These are phyloP conservation scores for Penicillium sumatraense DNA, from an alignment of 2,329 filamentous ascomycete species.

Conservation along the genomic window DNA sequence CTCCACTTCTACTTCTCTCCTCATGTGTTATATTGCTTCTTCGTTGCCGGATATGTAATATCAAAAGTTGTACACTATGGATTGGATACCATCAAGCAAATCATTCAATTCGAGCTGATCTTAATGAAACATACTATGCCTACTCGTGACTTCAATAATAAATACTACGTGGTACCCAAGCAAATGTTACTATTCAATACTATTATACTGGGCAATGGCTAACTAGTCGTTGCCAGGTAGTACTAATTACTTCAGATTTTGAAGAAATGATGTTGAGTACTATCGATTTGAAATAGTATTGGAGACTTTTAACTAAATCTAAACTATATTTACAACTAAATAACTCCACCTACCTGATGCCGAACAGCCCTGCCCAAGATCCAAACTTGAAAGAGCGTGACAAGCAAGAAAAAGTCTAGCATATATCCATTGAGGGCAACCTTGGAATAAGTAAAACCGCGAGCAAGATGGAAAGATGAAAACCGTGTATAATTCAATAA, in stretches of 20 bases:
- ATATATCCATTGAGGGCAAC: conserved; percentile 13
- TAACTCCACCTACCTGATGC: background rate
- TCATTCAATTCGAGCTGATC: background rate
- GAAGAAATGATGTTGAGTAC: too few species aligned
- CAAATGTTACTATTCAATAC: too few species aligned
- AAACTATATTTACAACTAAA: background rate
- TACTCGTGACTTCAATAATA: too few species aligned
- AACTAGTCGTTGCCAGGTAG: too few species aligned
- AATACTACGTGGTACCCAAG: too few species aligned
- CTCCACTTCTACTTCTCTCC: conserved; percentile 9
- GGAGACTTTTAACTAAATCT: background rate
- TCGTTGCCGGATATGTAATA: conserved; percentile 5
- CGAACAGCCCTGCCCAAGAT: background rate
- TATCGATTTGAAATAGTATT: too few species aligned
- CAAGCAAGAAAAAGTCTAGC: conserved; percentile 6
- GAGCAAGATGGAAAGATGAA: conserved; percentile 12
- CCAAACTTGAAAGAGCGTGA: background rate
- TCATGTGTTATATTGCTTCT: conserved; percentile 11
- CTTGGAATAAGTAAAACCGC: conserved; percentile 20
- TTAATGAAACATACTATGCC: background rate
- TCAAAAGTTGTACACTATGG: conserved; percentile 4
- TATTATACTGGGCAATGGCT: too few species aligned
- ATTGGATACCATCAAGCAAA: background rate
- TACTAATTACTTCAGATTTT: too few species aligned
- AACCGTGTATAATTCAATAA: conserved; percentile 24